phyloP scores from a whole-genome alignment of 257 asterid species.

The Mitragyna speciosa region DNA sequence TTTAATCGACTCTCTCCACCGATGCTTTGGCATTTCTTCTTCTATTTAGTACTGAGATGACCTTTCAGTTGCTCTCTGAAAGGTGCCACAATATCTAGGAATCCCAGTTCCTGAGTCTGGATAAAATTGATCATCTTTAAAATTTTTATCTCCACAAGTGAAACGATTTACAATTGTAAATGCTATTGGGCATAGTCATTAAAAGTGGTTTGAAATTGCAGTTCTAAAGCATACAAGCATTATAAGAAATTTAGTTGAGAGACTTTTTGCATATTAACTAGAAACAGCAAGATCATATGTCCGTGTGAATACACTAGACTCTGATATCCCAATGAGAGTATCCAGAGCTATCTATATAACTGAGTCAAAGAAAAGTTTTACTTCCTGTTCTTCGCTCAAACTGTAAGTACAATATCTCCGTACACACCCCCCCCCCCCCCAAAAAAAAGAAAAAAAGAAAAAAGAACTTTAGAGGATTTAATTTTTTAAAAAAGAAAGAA shows the following conservation, averaged over 20 bases:
- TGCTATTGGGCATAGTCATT: not conserved
- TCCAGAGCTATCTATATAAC: too few species aligned
- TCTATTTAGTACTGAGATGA: constrained; percentile 25
- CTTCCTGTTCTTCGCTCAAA: too few species aligned
- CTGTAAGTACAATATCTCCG: too few species aligned
- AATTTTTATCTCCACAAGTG: not conserved
- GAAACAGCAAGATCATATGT: not conserved
- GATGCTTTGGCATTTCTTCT: constrained; percentile 59
- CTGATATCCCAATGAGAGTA: not conserved
- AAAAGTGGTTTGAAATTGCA: not conserved
- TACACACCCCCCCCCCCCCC: too few species aligned
- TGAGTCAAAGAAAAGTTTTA: too few species aligned
- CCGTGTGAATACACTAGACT: not conserved
- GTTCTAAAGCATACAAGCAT: not conserved
- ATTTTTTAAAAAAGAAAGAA: too few species aligned
- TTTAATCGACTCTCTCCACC: constrained; percentile 44
- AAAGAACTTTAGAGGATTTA: too few species aligned
- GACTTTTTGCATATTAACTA: not conserved
- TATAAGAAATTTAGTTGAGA: not conserved
- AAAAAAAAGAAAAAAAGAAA: too few species aligned
- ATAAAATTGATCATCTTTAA: not conserved
- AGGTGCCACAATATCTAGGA: constrained; percentile 8
- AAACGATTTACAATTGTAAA: not conserved
- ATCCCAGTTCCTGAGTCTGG: not conserved
- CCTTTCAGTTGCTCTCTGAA: constrained; percentile 3